Evolutionary conservation across 176 grass and related monocot species (phyloP).

Genomic region (Triticum dicoccoides): DNA sequence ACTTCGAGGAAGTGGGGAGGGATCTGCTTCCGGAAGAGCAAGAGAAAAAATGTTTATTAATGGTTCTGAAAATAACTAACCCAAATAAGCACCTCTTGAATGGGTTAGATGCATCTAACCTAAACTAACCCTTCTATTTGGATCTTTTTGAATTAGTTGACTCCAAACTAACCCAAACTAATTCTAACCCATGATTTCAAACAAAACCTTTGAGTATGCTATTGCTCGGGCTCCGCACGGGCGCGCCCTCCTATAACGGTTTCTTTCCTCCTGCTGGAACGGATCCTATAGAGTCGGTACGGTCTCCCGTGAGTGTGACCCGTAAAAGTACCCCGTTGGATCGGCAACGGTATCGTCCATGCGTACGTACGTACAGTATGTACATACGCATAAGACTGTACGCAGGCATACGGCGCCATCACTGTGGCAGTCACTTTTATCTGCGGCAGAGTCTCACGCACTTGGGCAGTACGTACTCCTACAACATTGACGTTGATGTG

Average conservation of each 20-base stretch:
- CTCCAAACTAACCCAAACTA: too few species aligned
- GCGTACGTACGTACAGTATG: neutral
- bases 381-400: neutral
- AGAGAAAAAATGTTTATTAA: too few species aligned
- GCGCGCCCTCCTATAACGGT: neutral
- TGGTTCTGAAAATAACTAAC: too few species aligned
- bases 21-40: too few species aligned
- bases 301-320: too few species aligned
- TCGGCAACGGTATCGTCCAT: neutral
- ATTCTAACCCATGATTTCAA: too few species aligned
- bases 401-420: neutral
- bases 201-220: neutral
- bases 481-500: neutral
- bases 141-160: too few species aligned
- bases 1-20: too few species aligned
- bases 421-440: conserved; percentile 2
- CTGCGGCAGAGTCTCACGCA: neutral
- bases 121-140: too few species aligned
- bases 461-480: neutral
- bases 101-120: too few species aligned
- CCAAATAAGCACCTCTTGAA: too few species aligned
- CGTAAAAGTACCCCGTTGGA: neutral
- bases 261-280: neutral
- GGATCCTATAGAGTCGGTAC: neutral
- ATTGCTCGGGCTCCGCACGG: conserved; percentile 20